phyloP scores from a whole-genome alignment of 2,329 filamentous ascomycete species.

The Talaromyces islandicus region DNA sequence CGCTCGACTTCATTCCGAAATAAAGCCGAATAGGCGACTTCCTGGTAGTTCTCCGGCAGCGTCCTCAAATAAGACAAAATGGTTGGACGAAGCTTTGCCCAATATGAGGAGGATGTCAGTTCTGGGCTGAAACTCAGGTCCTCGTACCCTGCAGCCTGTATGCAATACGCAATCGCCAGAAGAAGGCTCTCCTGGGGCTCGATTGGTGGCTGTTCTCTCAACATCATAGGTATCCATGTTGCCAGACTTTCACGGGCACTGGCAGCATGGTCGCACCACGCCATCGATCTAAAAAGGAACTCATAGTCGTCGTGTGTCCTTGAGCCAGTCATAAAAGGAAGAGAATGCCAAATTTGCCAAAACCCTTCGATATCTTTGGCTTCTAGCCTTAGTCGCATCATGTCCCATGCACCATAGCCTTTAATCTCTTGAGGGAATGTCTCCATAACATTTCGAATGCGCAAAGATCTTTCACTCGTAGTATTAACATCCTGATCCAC shows the following conservation, averaged over 20 bases:
- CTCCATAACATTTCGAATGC: constrained; percentile 23
- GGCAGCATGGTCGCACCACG: constrained; percentile 34
- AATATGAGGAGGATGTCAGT: neutral
- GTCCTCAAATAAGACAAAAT: neutral
- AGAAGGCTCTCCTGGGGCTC: constrained; percentile 38
- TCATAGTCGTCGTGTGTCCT: constrained; percentile 53
- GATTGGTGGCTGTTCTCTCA: constrained; percentile 49
- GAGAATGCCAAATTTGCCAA: constrained; percentile 56
- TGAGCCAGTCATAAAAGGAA: constrained; percentile 43
- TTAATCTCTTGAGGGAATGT: neutral
- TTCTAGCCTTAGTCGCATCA: constrained; percentile 27
- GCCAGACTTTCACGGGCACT: constrained; percentile 44
- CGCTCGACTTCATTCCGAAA: neutral
- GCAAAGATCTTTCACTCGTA: constrained; percentile 5
- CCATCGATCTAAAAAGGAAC: constrained; percentile 48
- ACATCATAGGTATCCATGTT: constrained; percentile 56
- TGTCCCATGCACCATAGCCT: neutral
- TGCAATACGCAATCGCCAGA: constrained; percentile 27
- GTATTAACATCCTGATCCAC: neutral
- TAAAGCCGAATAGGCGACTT: neutral
- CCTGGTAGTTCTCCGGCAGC: neutral
- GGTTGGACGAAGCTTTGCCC: neutral
- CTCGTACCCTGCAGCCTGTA: constrained; percentile 2
- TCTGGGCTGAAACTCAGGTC: neutral
- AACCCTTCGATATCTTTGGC: constrained; percentile 51